Conservation (phyloP, 805 yeast genomes). For the Pichia deserticola region DNA sequence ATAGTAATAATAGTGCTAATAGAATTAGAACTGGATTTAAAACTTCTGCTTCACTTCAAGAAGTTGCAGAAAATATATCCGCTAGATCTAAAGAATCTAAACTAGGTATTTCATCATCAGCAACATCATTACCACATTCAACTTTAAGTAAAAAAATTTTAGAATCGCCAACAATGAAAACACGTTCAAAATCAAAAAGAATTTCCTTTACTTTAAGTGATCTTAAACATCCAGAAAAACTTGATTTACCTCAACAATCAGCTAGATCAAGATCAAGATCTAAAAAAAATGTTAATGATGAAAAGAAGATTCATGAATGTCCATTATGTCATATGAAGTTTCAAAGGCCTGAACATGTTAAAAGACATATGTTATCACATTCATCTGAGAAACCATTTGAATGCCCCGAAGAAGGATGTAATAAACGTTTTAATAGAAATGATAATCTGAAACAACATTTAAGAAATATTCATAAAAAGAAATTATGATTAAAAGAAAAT, state of each 20-base stretch:
- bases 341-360: constrained; percentile 69
- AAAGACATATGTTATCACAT: constrained; percentile 53
- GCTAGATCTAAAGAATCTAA: background rate
- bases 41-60: background rate
- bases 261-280: constrained; percentile 29
- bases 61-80: constrained; percentile 4
- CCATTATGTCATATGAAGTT: constrained; percentile 55
- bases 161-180: constrained; percentile 1
- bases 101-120: too few relatives aligned
- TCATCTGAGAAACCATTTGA: constrained; percentile 50
- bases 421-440: constrained; percentile 50
- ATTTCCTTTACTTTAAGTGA: constrained; percentile 7
- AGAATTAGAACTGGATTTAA: background rate
- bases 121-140: background rate
- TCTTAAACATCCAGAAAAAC: constrained; percentile 20
- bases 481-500: constrained; percentile 3
- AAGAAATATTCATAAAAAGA: constrained; percentile 46
- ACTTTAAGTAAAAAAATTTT: constrained; percentile 1
- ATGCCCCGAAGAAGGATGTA: constrained; percentile 45
- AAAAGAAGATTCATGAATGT: constrained; percentile 56
- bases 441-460: constrained; percentile 56
- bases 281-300: constrained; percentile 27
- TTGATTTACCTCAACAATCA: constrained; percentile 29
- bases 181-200: constrained; percentile 8
- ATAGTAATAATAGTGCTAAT: background rate